Conservation (phyloP, 2,329 filamentous ascomycete genomes). For the Hymenoscyphus occultus region DNA sequence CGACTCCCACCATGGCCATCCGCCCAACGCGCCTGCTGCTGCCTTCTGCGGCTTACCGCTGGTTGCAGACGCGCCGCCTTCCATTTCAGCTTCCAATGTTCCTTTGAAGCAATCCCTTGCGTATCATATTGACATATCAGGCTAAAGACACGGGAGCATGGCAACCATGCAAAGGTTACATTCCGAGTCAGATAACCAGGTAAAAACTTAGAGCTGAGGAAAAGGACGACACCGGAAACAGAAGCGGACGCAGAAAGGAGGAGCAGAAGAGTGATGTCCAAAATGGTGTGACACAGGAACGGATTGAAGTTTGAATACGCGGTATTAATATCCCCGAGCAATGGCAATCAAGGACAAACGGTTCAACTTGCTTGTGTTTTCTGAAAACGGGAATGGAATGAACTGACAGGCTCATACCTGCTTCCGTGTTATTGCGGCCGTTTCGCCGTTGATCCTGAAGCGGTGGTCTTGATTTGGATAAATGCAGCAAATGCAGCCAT, state of each 20-base stretch:
- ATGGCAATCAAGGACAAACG: background rate
- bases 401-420: background rate
- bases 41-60: background rate
- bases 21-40: conserved; percentile 2
- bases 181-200: background rate
- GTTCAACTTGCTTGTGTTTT: background rate
- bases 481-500: conserved; percentile 2
- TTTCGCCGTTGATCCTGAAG: background rate
- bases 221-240: background rate
- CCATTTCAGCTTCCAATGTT: conserved; percentile 12
- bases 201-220: conserved; percentile 2
- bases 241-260: background rate
- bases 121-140: background rate
- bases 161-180: conserved; percentile 4
- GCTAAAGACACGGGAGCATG: conserved; percentile 1
- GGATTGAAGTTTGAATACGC: background rate
- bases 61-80: conserved; percentile 1
- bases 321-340: background rate
- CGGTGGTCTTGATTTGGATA: background rate
- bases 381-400: background rate
- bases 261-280: background rate
- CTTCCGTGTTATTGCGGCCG: background rate
- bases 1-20: conserved; percentile 5
- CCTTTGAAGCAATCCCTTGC: conserved; percentile 1
- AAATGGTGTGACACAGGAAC: background rate